These are phyloP conservation scores for Phaeodactylum tricornutum DNA, from an alignment of 108 stramenopile species.

Conservation along the genomic window DNA sequence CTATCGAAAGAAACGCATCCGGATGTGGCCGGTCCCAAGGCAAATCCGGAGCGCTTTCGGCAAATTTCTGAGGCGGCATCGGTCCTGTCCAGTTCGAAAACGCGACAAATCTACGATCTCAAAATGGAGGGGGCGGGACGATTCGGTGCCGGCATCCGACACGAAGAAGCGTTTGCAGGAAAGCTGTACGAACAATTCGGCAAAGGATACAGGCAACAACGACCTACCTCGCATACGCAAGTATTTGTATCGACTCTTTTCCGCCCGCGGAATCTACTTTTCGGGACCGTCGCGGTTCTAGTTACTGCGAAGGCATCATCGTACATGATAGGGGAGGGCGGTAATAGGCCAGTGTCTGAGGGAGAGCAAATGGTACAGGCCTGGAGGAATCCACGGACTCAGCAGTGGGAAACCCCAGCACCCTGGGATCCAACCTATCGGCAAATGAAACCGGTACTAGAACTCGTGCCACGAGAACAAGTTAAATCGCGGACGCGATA, in stretches of 20 bases:
- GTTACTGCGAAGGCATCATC: not conserved
- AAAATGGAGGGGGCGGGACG: not conserved
- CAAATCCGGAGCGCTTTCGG: slow-evolving; percentile 53
- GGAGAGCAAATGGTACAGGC: slow-evolving; percentile 58
- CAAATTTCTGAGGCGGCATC: slow-evolving; percentile 62
- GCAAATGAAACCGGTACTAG: slow-evolving; percentile 41
- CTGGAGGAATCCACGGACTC: slow-evolving; percentile 66
- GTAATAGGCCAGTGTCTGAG: not conserved
- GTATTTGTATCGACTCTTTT: too few relatives aligned
- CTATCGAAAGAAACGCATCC: slow-evolving; percentile 88
- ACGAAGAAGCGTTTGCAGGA: too few relatives aligned
- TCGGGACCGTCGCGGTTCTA: not conserved
- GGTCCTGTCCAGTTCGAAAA: slow-evolving; percentile 38
- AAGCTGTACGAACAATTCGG: too few relatives aligned
- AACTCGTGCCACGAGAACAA: slow-evolving; percentile 56
- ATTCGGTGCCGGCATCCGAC: too few relatives aligned
- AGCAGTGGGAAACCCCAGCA: slow-evolving; percentile 63
- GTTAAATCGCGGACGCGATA: slow-evolving; percentile 20
- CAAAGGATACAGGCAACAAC: too few relatives aligned
- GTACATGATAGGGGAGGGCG: not conserved
- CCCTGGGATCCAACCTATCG: slow-evolving; percentile 77
- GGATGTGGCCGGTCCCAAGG: slow-evolving; percentile 45
- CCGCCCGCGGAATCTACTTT: slow-evolving; percentile 22
- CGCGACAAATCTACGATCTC: slow-evolving; percentile 48
- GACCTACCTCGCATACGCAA: too few relatives aligned